Percentiles rank a stretch among this genome's conserved stretches.
Conservation (phyloP, 2,329 filamentous ascomycete genomes). For the Rutstroemia sp. region DNA sequence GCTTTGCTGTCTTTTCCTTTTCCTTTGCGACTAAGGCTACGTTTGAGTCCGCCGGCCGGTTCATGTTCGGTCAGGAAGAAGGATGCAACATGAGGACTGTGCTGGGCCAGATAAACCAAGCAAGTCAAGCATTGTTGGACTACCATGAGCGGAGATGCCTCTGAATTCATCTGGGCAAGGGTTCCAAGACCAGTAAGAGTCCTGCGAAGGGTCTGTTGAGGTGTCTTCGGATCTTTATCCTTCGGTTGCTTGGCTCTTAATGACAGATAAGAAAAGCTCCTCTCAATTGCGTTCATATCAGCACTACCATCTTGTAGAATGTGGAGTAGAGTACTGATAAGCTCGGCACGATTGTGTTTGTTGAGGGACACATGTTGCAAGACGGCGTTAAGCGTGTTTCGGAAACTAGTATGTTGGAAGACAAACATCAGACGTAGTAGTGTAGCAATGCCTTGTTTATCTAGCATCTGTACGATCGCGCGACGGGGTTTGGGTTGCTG, state of each 20-base stretch:
- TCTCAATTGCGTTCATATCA: constrained; percentile 87
- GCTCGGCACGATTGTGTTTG: constrained; percentile 88
- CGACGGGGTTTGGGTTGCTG: constrained; percentile 59
- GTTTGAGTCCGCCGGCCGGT: constrained; percentile 67
- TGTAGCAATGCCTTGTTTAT: constrained; percentile 94
- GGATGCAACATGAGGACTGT: constrained; percentile 79
- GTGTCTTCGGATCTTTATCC: constrained; percentile 60
- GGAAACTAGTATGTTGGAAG: constrained; percentile 79
- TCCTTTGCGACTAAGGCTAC: constrained; percentile 70
- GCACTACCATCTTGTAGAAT: constrained; percentile 93
- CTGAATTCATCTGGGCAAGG: constrained; percentile 56
- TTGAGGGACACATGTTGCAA: constrained; percentile 92
- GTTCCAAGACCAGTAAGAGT: constrained; percentile 52
- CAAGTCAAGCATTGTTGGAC: constrained; percentile 91
- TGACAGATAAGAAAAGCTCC: constrained; percentile 90
- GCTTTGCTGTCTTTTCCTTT: constrained; percentile 81
- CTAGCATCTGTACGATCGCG: constrained; percentile 90
- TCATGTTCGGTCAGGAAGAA: constrained; percentile 96
- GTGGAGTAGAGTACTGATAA: constrained; percentile 84
- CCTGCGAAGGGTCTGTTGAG: constrained; percentile 67
- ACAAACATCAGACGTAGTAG: constrained; percentile 98
- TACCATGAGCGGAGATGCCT: constrained; percentile 88
- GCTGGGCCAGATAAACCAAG: constrained; percentile 73
- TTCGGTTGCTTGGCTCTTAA: constrained; percentile 80
- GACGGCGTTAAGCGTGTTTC: constrained; percentile 76